These are phyloP conservation scores for Fusarium siculi DNA, from an alignment of 2,329 filamentous ascomycete genomes.

Conservation along the genomic window DNA sequence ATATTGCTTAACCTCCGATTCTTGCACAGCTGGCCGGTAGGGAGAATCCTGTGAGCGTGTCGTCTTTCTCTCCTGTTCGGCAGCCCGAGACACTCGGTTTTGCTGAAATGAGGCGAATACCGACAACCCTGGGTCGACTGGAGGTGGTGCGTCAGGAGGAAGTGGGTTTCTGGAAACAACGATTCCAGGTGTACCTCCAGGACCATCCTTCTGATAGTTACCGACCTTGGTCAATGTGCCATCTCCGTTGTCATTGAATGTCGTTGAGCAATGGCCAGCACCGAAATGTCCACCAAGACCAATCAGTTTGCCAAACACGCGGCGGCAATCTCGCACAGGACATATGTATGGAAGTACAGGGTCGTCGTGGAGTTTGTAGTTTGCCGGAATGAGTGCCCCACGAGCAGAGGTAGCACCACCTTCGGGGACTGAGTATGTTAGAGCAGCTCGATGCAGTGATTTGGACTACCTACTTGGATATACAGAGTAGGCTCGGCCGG, in stretches of 20 bases:
- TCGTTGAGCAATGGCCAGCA: slow-evolving; percentile 39
- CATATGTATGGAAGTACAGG: slow-evolving; percentile 47
- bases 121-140: slow-evolving; percentile 25
- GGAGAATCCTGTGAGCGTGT: not conserved
- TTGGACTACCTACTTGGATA: not conserved
- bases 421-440: slow-evolving; percentile 27
- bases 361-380: slow-evolving; percentile 45
- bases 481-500: slow-evolving; percentile 20
- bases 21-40: not conserved
- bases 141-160: slow-evolving; percentile 35
- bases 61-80: slow-evolving; percentile 1
- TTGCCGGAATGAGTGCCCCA: slow-evolving; percentile 49
- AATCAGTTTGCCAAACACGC: slow-evolving; percentile 38
- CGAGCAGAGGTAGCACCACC: slow-evolving; percentile 15
- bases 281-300: slow-evolving; percentile 44
- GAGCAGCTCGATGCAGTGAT: not conserved
- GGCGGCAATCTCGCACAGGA: slow-evolving; percentile 52
- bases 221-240: slow-evolving; percentile 51
- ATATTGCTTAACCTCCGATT: slow-evolving; percentile 28
- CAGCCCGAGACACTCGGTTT: not conserved
- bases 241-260: slow-evolving; percentile 55
- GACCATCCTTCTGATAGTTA: slow-evolving; percentile 35
- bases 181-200: slow-evolving; percentile 42
- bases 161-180: slow-evolving; percentile 44
- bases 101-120: slow-evolving; percentile 5